phyloP scores from a whole-genome alignment of 768 basidiomycete genomes.

The Favolaschia claudopus region DNA sequence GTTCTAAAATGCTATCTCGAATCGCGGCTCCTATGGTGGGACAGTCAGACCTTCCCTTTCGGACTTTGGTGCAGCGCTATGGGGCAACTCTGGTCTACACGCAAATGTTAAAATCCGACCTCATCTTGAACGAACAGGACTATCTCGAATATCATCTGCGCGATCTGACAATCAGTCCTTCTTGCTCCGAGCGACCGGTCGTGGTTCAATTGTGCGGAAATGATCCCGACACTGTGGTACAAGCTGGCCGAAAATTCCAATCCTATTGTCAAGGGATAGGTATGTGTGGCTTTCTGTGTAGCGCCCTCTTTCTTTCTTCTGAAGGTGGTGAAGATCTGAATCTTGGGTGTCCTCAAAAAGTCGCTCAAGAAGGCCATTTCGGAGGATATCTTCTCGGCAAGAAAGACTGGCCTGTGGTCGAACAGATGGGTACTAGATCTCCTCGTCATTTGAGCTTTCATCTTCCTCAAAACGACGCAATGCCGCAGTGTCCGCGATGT shows the following conservation, averaged over 20 bases:
- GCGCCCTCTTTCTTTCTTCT: neutral
- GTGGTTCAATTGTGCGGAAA: slow-evolving; percentile 81
- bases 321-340: slow-evolving; percentile 65
- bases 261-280: slow-evolving; percentile 74
- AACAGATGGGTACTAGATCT: slow-evolving; percentile 71
- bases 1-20: slow-evolving; percentile 40
- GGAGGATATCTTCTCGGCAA: slow-evolving; percentile 80
- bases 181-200: slow-evolving; percentile 51
- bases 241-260: slow-evolving; percentile 67
- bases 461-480: neutral
- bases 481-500: slow-evolving; percentile 66
- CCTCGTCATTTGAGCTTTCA: slow-evolving; percentile 12
- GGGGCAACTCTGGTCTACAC: slow-evolving; percentile 76
- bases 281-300: slow-evolving; percentile 36
- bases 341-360: slow-evolving; percentile 81
- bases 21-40: slow-evolving; percentile 83
- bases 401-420: slow-evolving; percentile 75
- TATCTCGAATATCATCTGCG: slow-evolving; percentile 71
- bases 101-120: slow-evolving; percentile 77
- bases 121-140: slow-evolving; percentile 65
- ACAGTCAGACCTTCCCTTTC: slow-evolving; percentile 81
- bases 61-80: slow-evolving; percentile 64
- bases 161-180: slow-evolving; percentile 51
- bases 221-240: slow-evolving; percentile 65
- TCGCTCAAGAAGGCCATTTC: slow-evolving; percentile 69